phyloP scores from a whole-genome alignment of 2,329 filamentous ascomycete genomes.

The Diaporthe sp. region DNA sequence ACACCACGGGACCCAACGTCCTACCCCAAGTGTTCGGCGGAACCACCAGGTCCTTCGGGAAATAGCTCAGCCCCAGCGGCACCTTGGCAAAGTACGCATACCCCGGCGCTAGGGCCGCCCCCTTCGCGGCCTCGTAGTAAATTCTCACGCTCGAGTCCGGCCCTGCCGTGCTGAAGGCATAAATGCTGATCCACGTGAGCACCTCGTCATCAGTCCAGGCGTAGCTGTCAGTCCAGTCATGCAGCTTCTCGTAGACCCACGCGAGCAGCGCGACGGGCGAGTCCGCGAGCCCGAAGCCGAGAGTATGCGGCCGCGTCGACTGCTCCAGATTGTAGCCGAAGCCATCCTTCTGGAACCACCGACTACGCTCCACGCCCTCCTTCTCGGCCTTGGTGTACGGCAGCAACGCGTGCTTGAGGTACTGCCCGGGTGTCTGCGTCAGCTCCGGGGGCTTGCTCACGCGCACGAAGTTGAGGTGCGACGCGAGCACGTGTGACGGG shows the following conservation, averaged over 20 bases:
- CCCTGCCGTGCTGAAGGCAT: slow-evolving; percentile 78
- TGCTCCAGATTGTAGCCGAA: slow-evolving; percentile 71
- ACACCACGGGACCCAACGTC: slow-evolving; percentile 72
- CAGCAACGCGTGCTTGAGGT: slow-evolving; percentile 66
- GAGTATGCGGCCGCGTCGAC: slow-evolving; percentile 77
- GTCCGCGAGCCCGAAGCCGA: slow-evolving; percentile 78
- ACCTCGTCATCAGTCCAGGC: slow-evolving; percentile 83
- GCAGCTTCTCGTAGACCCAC: slow-evolving; percentile 86
- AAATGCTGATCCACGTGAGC: slow-evolving; percentile 80
- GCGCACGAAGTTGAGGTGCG: slow-evolving; percentile 70
- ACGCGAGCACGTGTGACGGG: slow-evolving; percentile 67
- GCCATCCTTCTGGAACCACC: slow-evolving; percentile 71
- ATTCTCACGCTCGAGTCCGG: slow-evolving; percentile 76
- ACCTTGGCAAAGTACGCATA: slow-evolving; percentile 40
- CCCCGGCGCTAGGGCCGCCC: not conserved
- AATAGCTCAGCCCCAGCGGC: slow-evolving; percentile 50
- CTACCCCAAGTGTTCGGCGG: slow-evolving; percentile 67
- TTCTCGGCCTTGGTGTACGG: slow-evolving; percentile 66
- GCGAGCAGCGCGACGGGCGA: slow-evolving; percentile 78
- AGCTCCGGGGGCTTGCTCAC: slow-evolving; percentile 60
- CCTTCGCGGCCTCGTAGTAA: slow-evolving; percentile 76
- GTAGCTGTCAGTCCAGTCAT: slow-evolving; percentile 81
- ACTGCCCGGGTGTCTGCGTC: slow-evolving; percentile 66
- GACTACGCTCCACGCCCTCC: slow-evolving; percentile 62
- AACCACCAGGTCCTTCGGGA: slow-evolving; percentile 69